These are phyloP conservation scores for Ophiorrhiza pumila DNA, from an alignment of 257 asterid species.

Conservation along the genomic window DNA sequence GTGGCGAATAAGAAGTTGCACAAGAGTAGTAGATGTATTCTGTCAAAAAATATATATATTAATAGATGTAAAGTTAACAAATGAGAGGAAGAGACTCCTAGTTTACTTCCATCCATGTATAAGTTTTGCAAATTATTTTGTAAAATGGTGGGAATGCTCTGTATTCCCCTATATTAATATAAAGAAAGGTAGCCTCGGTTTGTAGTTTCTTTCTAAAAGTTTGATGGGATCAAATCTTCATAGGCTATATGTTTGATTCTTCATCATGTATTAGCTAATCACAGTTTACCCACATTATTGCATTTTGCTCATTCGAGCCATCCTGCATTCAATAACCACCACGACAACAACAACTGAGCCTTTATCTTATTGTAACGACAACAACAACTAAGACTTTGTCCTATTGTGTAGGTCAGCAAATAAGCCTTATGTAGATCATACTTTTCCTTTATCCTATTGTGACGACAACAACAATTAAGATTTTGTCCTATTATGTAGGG, in stretches of 20 bases:
- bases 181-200: constrained; percentile 30
- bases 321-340: no score
- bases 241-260: constrained; percentile 12
- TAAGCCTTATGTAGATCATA: no score
- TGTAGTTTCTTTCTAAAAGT: constrained; percentile 13
- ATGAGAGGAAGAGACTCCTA: constrained; percentile 31
- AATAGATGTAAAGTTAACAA: constrained; percentile 46
- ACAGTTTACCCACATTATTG: not conserved
- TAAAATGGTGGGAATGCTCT: constrained; percentile 47
- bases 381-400: no score
- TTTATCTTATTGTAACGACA: no score
- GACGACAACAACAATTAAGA: no score
- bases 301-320: not conserved
- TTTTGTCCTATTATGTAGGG: no score
- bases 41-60: constrained; percentile 24
- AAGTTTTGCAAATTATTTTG: constrained; percentile 52
- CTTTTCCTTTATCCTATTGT: no score
- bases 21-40: constrained; percentile 27
- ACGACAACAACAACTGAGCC: no score
- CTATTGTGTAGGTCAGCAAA: no score
- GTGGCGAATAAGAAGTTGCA: constrained; percentile 42
- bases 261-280: constrained; percentile 10
- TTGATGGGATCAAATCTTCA: constrained; percentile 5
- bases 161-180: constrained; percentile 30
- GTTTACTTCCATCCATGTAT: constrained; percentile 35